Evolutionary conservation across 2,329 filamentous ascomycete species (phyloP).

Genomic region (Scedosporium minutisporum): DNA sequence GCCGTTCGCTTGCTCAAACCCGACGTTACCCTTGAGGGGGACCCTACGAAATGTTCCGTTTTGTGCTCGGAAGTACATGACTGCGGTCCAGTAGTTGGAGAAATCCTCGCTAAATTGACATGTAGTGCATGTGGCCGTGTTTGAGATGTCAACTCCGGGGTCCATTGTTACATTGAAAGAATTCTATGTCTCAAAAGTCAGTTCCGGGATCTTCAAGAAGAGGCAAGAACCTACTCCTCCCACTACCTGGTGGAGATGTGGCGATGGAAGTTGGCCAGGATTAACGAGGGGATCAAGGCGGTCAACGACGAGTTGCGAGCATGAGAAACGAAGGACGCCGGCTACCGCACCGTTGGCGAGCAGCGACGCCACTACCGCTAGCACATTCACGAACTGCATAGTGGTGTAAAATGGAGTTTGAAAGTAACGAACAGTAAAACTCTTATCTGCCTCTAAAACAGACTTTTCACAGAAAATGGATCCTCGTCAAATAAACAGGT

Average conservation of each 20-base stretch:
- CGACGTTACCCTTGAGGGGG: slow-evolving; percentile 46
- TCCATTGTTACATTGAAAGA: background rate
- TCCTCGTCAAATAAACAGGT: too few relatives aligned
- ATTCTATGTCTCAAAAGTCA: too few relatives aligned
- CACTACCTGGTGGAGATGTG: slow-evolving; percentile 29
- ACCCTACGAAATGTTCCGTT: slow-evolving; percentile 50
- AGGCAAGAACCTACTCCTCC: slow-evolving; percentile 17
- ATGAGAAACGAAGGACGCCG: slow-evolving; percentile 22
- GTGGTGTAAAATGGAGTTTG: too few relatives aligned
- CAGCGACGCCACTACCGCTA: too few relatives aligned
- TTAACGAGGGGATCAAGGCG: slow-evolving; percentile 13
- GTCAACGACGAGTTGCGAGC: slow-evolving; percentile 37
- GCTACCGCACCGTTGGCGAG: too few relatives aligned
- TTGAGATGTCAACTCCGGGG: background rate
- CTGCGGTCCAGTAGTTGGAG: slow-evolving; percentile 24
- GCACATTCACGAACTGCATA: too few relatives aligned
- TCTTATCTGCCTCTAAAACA: too few relatives aligned
- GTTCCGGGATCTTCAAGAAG: too few relatives aligned
- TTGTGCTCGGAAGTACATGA: slow-evolving; percentile 20
- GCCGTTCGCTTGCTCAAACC: slow-evolving; percentile 19
- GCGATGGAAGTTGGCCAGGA: slow-evolving; percentile 16
- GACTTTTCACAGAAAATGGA: too few relatives aligned
- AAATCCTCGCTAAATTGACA: slow-evolving; percentile 24
- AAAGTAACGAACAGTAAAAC: too few relatives aligned
- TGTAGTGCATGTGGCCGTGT: slow-evolving; percentile 9